These are phyloP conservation scores for Sedum album DNA, from an alignment of 164 flowering plant species.

Conservation along the genomic window DNA sequence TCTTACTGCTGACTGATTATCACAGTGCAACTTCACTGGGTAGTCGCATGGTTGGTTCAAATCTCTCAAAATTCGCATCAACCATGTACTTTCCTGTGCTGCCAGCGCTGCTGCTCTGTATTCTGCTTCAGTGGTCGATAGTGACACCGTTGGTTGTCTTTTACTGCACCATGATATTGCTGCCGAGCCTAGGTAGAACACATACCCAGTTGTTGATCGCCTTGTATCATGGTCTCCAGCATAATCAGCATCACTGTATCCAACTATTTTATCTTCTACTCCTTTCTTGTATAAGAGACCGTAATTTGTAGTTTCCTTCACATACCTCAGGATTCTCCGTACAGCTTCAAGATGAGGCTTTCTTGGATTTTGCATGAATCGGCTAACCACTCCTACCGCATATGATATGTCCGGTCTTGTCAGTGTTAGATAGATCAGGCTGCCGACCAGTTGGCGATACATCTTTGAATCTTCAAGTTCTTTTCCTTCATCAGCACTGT, in stretches of 20 bases:
- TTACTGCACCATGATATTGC: slow-evolving; percentile 13
- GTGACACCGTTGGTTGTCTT: slow-evolving; percentile 11
- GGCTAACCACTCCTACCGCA: slow-evolving; percentile 8
- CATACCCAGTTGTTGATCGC: slow-evolving; percentile 11
- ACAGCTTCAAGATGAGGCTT: slow-evolving; percentile 4
- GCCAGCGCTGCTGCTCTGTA: slow-evolving; percentile 10
- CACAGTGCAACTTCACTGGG: slow-evolving; percentile 14
- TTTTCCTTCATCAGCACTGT: background rate
- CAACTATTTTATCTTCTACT: too few species aligned
- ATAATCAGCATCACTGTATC: slow-evolving; percentile 12
- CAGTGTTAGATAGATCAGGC: slow-evolving; percentile 13
- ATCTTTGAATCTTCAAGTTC: background rate
- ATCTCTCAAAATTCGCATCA: slow-evolving; percentile 17
- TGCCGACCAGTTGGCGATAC: slow-evolving; percentile 15
- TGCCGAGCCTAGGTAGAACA: slow-evolving; percentile 10
- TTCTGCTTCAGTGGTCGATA: slow-evolving; percentile 12
- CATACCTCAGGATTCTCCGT: slow-evolving; percentile 2
- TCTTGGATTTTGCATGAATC: background rate
- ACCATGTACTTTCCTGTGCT: slow-evolving; percentile 12
- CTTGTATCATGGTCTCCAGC: slow-evolving; percentile 11
- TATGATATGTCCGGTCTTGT: slow-evolving; percentile 9
- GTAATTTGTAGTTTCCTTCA: slow-evolving; percentile 3
- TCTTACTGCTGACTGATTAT: slow-evolving; percentile 12
- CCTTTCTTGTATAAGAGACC: slow-evolving; percentile 7
- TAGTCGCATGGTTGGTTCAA: slow-evolving; percentile 14